phyloP scores from a whole-genome alignment of 2,329 filamentous ascomycete species.

The Ceratocystis harringtonii region DNA sequence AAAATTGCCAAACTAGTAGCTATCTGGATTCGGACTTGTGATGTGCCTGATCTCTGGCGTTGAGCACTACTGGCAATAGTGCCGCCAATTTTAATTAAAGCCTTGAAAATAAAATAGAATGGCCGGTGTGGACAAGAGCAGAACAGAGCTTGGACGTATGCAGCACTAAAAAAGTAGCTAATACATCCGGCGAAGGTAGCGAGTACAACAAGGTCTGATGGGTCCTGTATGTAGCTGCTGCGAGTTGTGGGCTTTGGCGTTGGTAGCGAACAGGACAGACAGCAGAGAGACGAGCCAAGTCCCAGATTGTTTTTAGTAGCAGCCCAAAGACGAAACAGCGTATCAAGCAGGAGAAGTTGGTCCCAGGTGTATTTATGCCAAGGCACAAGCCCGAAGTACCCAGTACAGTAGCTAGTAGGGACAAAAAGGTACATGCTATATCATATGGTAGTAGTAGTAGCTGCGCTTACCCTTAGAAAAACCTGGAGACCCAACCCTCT shows the following conservation, averaged over 20 bases:
- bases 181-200: too few species aligned
- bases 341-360: too few species aligned
- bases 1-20: background rate
- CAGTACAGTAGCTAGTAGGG: too few species aligned
- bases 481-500: conserved; percentile 1
- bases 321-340: too few species aligned
- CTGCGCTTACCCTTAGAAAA: background rate
- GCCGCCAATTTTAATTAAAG: background rate
- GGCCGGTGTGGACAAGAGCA: background rate
- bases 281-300: background rate
- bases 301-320: too few species aligned
- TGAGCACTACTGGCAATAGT: background rate
- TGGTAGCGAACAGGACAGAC: background rate
- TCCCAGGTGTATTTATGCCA: too few species aligned
- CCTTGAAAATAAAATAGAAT: background rate
- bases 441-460: too few species aligned
- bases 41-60: background rate
- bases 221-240: background rate
- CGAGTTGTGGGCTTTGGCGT: too few species aligned
- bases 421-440: too few species aligned
- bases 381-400: too few species aligned
- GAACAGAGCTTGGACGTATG: background rate
- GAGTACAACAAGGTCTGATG: background rate
- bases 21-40: too few species aligned
- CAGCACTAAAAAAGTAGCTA: background rate